These are phyloP conservation scores for Pseudoturritis turrita DNA, from an alignment of 345 rosid genomes.

Conservation along the genomic window DNA sequence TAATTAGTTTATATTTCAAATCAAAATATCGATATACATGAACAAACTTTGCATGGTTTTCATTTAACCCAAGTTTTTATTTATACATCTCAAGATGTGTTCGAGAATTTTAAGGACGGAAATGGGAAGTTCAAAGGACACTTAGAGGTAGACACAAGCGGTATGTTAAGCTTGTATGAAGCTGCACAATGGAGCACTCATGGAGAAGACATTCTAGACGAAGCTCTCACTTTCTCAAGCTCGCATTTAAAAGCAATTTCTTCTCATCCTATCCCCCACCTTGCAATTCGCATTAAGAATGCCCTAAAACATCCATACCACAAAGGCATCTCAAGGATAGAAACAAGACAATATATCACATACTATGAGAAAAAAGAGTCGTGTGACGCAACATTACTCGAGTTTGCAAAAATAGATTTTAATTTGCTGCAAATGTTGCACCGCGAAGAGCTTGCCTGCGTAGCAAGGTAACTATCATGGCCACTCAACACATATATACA, in stretches of 20 bases:
- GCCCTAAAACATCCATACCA: slow-evolving; percentile 15
- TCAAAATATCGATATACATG: neutral
- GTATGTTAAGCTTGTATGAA: slow-evolving; percentile 22
- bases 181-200: slow-evolving; percentile 25
- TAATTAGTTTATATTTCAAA: neutral
- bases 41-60: neutral
- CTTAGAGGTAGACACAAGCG: neutral
- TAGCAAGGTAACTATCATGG: neutral
- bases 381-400: slow-evolving; percentile 4
- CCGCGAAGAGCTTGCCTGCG: slow-evolving; percentile 12
- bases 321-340: slow-evolving; percentile 24
- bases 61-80: neutral
- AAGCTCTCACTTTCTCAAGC: slow-evolving; percentile 12
- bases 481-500: neutral
- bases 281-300: slow-evolving; percentile 8
- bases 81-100: slow-evolving; percentile 15
- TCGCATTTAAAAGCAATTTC: neutral
- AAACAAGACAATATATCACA: slow-evolving; percentile 8
- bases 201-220: slow-evolving; percentile 13
- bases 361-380: slow-evolving; percentile 9
- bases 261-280: neutral
- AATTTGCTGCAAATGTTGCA: slow-evolving; percentile 9
- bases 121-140: slow-evolving; percentile 6
- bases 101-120: slow-evolving; percentile 4
- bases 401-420: slow-evolving; percentile 25